Evolutionary conservation across 1,284 basidiomycete genomes (phyloP).

Genomic region (Trametes versicolor): DNA sequence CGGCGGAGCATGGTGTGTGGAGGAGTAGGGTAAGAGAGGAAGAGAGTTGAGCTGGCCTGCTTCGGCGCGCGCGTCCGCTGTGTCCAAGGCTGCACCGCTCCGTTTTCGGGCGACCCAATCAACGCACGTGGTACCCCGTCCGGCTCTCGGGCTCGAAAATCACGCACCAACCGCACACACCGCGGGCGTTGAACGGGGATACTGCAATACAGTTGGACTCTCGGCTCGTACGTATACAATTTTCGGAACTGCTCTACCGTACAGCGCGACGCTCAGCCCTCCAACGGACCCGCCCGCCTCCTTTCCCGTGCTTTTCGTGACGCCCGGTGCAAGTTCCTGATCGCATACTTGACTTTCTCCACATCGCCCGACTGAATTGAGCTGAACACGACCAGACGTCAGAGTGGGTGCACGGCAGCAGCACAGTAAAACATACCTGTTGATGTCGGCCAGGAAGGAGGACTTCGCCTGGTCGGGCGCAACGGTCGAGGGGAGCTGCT

Average conservation of each 20-base stretch:
- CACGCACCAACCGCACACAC: slow-evolving; percentile 3
- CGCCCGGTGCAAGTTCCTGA: slow-evolving; percentile 70
- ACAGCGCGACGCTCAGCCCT: slow-evolving; percentile 41
- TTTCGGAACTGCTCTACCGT: slow-evolving; percentile 21
- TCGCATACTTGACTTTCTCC: slow-evolving; percentile 84
- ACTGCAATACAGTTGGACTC: slow-evolving; percentile 15
- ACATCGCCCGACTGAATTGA: slow-evolving; percentile 69
- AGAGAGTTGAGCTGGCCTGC: slow-evolving; percentile 35
- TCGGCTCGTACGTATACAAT: slow-evolving; percentile 28
- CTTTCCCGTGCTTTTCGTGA: slow-evolving; percentile 77
- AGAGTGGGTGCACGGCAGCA: background rate
- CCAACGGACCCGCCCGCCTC: slow-evolving; percentile 59
- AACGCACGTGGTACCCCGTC: slow-evolving; percentile 29
- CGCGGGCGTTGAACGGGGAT: slow-evolving; percentile 3
- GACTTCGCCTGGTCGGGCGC: slow-evolving; percentile 78
- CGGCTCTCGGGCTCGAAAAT: slow-evolving; percentile 20
- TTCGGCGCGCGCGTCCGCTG: slow-evolving; percentile 27
- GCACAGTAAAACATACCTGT: slow-evolving; percentile 56
- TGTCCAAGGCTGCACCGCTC: slow-evolving; percentile 28
- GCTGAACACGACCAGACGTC: slow-evolving; percentile 49
- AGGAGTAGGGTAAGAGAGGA: slow-evolving; percentile 46
- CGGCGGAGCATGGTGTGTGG: slow-evolving; percentile 68
- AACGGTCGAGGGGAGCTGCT: slow-evolving; percentile 72
- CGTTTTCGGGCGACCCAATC: slow-evolving; percentile 25
- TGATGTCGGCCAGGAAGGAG: slow-evolving; percentile 79